Evolutionary conservation across 805 yeast species (phyloP).

Genomic region (Candida incommunis): DNA sequence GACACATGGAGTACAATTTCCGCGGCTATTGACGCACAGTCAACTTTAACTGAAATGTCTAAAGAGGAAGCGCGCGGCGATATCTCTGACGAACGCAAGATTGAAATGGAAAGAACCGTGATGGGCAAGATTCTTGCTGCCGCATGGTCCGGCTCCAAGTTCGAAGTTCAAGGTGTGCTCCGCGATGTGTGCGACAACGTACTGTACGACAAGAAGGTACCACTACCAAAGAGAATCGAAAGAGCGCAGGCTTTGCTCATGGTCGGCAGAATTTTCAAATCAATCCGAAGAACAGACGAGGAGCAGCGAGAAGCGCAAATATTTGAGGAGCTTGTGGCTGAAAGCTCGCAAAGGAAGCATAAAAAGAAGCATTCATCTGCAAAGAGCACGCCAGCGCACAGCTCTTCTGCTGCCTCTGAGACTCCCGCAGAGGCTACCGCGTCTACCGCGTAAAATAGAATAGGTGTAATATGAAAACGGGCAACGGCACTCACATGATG

Average conservation of each 20-base stretch:
- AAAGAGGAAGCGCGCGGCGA: conserved; percentile 49
- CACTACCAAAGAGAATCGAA: conserved; percentile 44
- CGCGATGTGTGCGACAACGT: conserved; percentile 74
- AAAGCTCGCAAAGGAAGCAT: conserved; percentile 50
- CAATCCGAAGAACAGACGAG: conserved; percentile 60
- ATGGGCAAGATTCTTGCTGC: conserved; percentile 86
- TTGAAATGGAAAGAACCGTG: conserved; percentile 66
- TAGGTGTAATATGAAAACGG: too few relatives aligned
- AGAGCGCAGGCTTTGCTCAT: conserved; percentile 70
- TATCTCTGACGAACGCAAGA: conserved; percentile 44
- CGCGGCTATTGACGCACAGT: conserved; percentile 80
- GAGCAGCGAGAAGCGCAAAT: conserved; percentile 85
- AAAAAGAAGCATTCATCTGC: conserved; percentile 29
- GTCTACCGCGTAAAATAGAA: too few relatives aligned
- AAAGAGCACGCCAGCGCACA: neutral
- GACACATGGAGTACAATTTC: conserved; percentile 73
- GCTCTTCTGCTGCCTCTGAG: too few relatives aligned
- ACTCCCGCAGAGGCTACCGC: too few relatives aligned
- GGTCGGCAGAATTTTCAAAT: conserved; percentile 56
- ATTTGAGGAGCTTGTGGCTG: conserved; percentile 86
- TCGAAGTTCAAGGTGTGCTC: conserved; percentile 68
- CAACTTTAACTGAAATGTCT: conserved; percentile 57
- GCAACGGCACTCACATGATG: too few relatives aligned
- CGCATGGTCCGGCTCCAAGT: conserved; percentile 88
- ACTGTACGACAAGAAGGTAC: conserved; percentile 50